These are phyloP conservation scores for Fusarium bactridioides DNA, from an alignment of 2,329 filamentous ascomycete species.

Conservation along the genomic window DNA sequence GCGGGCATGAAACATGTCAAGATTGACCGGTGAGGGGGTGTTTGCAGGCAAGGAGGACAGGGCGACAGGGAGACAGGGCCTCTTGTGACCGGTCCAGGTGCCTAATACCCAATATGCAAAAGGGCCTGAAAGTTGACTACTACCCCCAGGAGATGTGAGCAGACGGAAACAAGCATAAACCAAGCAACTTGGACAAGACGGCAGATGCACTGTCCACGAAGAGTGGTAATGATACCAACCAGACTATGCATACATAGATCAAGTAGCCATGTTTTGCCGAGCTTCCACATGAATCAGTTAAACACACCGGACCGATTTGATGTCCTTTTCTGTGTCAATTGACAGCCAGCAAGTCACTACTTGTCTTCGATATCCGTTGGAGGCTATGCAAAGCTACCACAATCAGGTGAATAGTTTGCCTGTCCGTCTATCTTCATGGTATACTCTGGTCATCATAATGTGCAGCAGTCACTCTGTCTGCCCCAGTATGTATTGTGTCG, in stretches of 20 bases:
- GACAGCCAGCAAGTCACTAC: neutral
- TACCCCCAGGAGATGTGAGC: neutral
- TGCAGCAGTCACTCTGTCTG: neutral
- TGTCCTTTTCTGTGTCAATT: neutral
- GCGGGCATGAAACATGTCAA: conserved; percentile 34
- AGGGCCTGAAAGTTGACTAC: conserved; percentile 1
- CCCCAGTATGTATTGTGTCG: neutral
- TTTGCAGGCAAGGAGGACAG: conserved; percentile 10
- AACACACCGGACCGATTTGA: neutral
- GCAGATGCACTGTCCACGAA: neutral
- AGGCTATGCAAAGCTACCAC: no score
- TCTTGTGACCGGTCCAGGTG: conserved; percentile 22
- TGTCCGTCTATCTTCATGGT: neutral
- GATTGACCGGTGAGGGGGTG: conserved; percentile 30
- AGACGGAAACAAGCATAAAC: conserved; percentile 30
- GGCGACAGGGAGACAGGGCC: conserved; percentile 10
- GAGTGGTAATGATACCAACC: neutral
- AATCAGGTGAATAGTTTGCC: neutral
- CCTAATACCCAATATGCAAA: conserved; percentile 3
- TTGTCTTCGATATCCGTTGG: neutral
- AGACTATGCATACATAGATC: neutral
- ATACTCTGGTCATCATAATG: neutral
- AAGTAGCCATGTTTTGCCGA: neutral
- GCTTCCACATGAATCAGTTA: neutral
- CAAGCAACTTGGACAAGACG: conserved; percentile 5